Evolutionary conservation across 1,284 basidiomycete genomes (phyloP).

Genomic region (Meira miltonrushii): DNA sequence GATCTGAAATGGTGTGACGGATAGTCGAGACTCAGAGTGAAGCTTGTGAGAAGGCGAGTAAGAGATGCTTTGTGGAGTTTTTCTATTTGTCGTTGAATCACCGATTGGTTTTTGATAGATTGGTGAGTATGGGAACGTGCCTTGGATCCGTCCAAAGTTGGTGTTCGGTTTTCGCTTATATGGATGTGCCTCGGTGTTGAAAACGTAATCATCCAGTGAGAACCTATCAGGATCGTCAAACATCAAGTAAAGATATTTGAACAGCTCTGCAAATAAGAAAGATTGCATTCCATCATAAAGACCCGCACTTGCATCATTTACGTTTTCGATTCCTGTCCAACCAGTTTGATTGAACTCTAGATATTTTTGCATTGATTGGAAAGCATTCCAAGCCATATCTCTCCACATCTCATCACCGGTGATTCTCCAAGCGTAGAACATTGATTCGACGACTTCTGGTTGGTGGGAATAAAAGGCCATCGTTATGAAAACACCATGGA

Average conservation of each 20-base stretch:
- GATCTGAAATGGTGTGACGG: not conserved
- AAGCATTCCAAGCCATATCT: conserved; percentile 3
- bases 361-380: not conserved
- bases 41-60: not conserved
- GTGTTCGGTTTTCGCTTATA: not conserved
- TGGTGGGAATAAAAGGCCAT: not conserved
- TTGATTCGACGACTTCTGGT: conserved; percentile 1
- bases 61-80: not conserved
- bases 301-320: conserved; percentile 1
- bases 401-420: conserved; percentile 5
- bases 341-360: not conserved
- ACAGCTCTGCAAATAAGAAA: conserved; percentile 3
- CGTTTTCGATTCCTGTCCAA: conserved; percentile 3
- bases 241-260: conserved; percentile 10
- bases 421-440: conserved; percentile 4
- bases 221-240: conserved; percentile 10
- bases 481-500: not conserved
- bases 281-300: not conserved
- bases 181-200: conserved; percentile 7
- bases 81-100: too few relatives aligned
- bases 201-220: conserved; percentile 9
- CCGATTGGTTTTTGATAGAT: not conserved
- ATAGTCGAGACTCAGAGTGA: not conserved
- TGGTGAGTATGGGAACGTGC: not conserved
- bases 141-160: conserved; percentile 5